Evolutionary conservation across 371 early-diverging fungal genomes (phyloP).

Genomic region (Mucor racemosus): DNA sequence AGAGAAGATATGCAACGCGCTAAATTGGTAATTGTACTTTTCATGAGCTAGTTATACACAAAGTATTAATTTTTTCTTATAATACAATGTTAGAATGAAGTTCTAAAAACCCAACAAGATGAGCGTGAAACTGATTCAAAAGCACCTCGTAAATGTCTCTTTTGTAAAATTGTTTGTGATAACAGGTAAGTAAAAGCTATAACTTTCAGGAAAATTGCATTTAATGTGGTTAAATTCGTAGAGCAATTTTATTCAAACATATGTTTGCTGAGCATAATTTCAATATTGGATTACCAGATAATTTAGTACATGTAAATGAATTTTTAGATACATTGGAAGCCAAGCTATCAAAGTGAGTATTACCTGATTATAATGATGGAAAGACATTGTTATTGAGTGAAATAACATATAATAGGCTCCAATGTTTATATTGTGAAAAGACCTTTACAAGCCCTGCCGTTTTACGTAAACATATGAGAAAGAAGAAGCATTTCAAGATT

Average conservation of each 20-base stretch:
- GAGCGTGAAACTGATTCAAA: constrained; percentile 79
- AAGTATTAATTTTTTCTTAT: background rate
- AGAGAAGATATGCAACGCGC: constrained; percentile 76
- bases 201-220: background rate
- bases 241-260: constrained; percentile 77
- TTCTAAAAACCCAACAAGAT: constrained; percentile 76
- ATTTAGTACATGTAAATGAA: constrained; percentile 86
- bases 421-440: constrained; percentile 96
- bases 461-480: constrained; percentile 96
- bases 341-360: constrained; percentile 71
- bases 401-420: constrained; percentile 51
- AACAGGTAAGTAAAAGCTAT: constrained; percentile 33
- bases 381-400: too few relatives aligned
- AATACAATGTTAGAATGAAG: constrained; percentile 57
- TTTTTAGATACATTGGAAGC: constrained; percentile 81
- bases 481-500: constrained; percentile 98
- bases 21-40: constrained; percentile 57
- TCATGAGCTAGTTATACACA: too few relatives aligned
- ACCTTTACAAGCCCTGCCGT: constrained; percentile 86
- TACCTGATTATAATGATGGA: background rate
- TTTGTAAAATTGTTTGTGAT: constrained; percentile 82
- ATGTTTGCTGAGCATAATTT: constrained; percentile 94
- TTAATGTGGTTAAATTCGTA: constrained; percentile 18
- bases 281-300: constrained; percentile 93
- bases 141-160: constrained; percentile 84